Evolutionary conservation across 192 early-diverging fungal genomes (phyloP).

Genomic region (Chytriomyces sp.): DNA sequence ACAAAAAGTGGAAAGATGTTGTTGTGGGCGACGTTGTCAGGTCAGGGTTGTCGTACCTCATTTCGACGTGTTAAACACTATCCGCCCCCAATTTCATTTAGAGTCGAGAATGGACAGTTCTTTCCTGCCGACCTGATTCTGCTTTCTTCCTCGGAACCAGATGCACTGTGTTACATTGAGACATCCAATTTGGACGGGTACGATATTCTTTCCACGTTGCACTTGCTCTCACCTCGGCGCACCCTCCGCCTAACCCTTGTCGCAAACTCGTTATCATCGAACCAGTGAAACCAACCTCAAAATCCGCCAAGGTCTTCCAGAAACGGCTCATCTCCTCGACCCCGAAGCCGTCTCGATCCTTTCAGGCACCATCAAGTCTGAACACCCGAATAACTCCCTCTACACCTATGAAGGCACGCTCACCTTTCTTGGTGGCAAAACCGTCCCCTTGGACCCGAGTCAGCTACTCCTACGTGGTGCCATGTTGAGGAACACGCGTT

Average conservation of each 20-base stretch:
- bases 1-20: constrained; percentile 77
- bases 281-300: constrained; percentile 94
- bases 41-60: too few species aligned
- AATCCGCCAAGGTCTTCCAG: constrained; percentile 90
- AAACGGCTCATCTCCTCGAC: constrained; percentile 76
- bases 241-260: not conserved
- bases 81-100: constrained; percentile 7
- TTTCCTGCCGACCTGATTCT: constrained; percentile 94
- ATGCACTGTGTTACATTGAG: constrained; percentile 96
- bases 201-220: constrained; percentile 21
- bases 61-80: too few species aligned
- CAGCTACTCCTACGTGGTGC: constrained; percentile 85
- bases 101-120: constrained; percentile 79
- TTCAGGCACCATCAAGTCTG: constrained; percentile 72
- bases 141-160: constrained; percentile 90
- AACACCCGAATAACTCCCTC: constrained; percentile 93
- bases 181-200: constrained; percentile 97
- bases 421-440: constrained; percentile 53
- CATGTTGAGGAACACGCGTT: constrained; percentile 90
- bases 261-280: not conserved
- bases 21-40: constrained; percentile 92
- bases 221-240: not conserved
- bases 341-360: constrained; percentile 63
- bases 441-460: constrained; percentile 81
- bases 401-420: constrained; percentile 92